phyloP scores from a whole-genome alignment of 2,329 filamentous ascomycete species.

The Sphaerulina populicola region DNA sequence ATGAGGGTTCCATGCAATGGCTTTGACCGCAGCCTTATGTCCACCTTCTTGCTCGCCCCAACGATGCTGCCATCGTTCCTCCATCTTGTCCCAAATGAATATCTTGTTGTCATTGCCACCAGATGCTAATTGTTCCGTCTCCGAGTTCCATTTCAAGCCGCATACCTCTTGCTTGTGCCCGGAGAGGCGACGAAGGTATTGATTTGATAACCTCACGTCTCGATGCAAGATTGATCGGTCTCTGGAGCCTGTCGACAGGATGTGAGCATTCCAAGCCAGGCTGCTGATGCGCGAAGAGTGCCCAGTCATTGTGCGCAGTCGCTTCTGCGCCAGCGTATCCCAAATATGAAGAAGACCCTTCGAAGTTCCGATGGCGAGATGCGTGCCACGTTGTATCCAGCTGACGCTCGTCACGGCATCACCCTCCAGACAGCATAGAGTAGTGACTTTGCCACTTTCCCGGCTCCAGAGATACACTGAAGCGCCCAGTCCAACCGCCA shows the following conservation, averaged over 20 bases:
- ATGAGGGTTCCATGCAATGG: conserved; percentile 95
- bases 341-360: conserved; percentile 96
- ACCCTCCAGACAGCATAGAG: conserved; percentile 83
- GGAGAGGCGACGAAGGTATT: conserved; percentile 76
- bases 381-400: conserved; percentile 92
- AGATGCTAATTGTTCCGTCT: conserved; percentile 87
- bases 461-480: conserved; percentile 99
- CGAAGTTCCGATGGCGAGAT: conserved; percentile 88
- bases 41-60: conserved; percentile 93
- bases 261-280: conserved; percentile 95
- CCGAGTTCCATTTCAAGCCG: conserved; percentile 91
- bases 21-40: conserved; percentile 92
- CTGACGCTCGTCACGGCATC: conserved; percentile 94
- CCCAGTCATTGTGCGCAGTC: conserved; percentile 90
- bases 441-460: conserved; percentile 79
- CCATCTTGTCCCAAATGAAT: conserved; percentile 96
- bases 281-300: conserved; percentile 90
- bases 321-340: conserved; percentile 80
- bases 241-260: conserved; percentile 87
- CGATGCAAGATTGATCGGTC: conserved; percentile 92
- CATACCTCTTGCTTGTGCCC: conserved; percentile 98
- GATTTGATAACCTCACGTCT: conserved; percentile 85
- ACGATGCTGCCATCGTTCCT: conserved; percentile 84
- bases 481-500: conserved; percentile 84
- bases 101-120: conserved; percentile 98